Conservation (phyloP, 805 yeast genomes). For the Starmerella scarabaei region DNA sequence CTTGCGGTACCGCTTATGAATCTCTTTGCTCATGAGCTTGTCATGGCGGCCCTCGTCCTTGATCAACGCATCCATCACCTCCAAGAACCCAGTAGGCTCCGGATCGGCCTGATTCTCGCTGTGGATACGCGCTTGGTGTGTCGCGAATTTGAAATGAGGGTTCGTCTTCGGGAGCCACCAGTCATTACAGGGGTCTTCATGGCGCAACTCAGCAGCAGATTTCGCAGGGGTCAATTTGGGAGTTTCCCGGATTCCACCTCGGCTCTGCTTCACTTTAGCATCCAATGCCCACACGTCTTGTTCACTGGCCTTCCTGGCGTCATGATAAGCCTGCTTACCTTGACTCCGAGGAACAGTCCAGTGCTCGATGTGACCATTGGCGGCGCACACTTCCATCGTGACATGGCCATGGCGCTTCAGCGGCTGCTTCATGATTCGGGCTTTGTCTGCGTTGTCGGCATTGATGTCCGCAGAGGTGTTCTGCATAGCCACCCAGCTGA, state of each 20-base stretch:
- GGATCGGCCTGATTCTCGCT: constrained; percentile 5
- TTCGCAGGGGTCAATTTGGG: not conserved
- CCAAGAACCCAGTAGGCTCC: constrained; percentile 5
- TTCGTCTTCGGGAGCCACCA: constrained; percentile 11
- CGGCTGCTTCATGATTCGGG: constrained; percentile 57
- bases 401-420: constrained; percentile 73
- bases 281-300: constrained; percentile 83
- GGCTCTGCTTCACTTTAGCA: constrained; percentile 38
- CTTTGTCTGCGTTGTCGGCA: constrained; percentile 33
- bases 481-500: constrained; percentile 55
- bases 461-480: constrained; percentile 29
- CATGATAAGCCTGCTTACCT: constrained; percentile 66
- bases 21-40: constrained; percentile 10
- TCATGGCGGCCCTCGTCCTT: constrained; percentile 9
- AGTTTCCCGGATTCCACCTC: constrained; percentile 21
- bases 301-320: constrained; percentile 70
- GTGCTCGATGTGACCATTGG: constrained; percentile 67
- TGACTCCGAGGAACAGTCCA: constrained; percentile 78
- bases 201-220: not conserved
- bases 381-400: constrained; percentile 60
- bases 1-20: constrained; percentile 8
- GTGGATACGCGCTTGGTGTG: constrained; percentile 11
- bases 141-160: constrained; percentile 7
- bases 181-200: constrained; percentile 3
- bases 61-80: constrained; percentile 7